Conservation (phyloP, 164 flowering plant genomes). For the Liriodendron chinense region DNA sequence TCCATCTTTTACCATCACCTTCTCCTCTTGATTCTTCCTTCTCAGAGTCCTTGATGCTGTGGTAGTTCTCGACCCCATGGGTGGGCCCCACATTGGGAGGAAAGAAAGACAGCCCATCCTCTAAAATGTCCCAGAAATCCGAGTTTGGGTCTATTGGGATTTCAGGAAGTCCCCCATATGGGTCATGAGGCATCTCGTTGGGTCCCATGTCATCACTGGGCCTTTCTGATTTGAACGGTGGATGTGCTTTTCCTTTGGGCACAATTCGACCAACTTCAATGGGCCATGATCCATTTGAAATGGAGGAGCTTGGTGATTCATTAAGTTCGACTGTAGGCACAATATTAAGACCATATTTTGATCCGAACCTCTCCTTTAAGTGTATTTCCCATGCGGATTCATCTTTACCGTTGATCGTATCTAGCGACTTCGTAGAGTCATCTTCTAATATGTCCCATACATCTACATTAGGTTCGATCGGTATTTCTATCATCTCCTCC, state of each 20-base stretch:
- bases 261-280: background rate
- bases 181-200: background rate
- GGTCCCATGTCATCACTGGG: background rate
- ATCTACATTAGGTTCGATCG: background rate
- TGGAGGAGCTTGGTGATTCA: constrained; percentile 9
- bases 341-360: background rate
- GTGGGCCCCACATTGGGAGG: background rate
- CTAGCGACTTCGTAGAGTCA: background rate
- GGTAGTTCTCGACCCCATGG: background rate
- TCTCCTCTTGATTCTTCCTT: background rate
- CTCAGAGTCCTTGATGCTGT: background rate
- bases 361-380: background rate
- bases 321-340: background rate
- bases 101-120: background rate
- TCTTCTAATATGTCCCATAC: constrained; percentile 15
- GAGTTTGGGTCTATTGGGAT: background rate
- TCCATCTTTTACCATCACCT: background rate
- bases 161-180: background rate
- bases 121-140: constrained; percentile 9
- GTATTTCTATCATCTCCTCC: constrained; percentile 1
- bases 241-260: background rate
- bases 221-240: background rate
- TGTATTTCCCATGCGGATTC: background rate
- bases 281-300: background rate
- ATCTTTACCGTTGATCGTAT: background rate